Evolutionary conservation across 768 basidiomycete species (phyloP).

Genomic region (Sarcodon aspratus): DNA sequence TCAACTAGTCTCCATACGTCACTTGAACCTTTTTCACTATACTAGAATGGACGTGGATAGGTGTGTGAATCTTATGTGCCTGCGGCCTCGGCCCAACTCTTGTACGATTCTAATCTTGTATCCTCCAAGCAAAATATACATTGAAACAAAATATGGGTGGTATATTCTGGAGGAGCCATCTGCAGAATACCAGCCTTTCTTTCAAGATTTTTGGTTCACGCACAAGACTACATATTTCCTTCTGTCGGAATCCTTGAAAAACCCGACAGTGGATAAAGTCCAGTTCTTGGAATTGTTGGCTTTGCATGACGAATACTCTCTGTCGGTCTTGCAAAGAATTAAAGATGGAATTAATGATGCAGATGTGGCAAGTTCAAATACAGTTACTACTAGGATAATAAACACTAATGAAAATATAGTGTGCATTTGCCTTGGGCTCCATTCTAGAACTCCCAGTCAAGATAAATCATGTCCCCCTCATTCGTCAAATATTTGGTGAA

Average conservation of each 20-base stretch:
- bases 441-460: neutral
- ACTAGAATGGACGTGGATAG: neutral
- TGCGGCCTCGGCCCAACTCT: neutral
- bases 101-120: neutral
- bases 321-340: neutral
- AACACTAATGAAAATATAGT: neutral
- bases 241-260: slow-evolving; percentile 22
- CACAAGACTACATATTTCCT: slow-evolving; percentile 42
- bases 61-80: neutral
- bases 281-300: neutral
- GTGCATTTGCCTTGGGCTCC: neutral
- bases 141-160: slow-evolving; percentile 55
- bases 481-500: neutral
- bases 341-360: neutral
- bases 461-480: neutral
- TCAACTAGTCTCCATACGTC: slow-evolving; percentile 22
- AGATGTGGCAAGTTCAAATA: neutral
- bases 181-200: slow-evolving; percentile 31
- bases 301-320: neutral
- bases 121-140: slow-evolving; percentile 42
- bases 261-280: slow-evolving; percentile 24
- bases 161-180: slow-evolving; percentile 52
- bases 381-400: neutral
- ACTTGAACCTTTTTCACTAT: slow-evolving; percentile 22
- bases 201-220: slow-evolving; percentile 32